Base-by-base conservation (phyloP, 2,329 filamentous ascomycete species). In the Microsporum canis region DNA sequence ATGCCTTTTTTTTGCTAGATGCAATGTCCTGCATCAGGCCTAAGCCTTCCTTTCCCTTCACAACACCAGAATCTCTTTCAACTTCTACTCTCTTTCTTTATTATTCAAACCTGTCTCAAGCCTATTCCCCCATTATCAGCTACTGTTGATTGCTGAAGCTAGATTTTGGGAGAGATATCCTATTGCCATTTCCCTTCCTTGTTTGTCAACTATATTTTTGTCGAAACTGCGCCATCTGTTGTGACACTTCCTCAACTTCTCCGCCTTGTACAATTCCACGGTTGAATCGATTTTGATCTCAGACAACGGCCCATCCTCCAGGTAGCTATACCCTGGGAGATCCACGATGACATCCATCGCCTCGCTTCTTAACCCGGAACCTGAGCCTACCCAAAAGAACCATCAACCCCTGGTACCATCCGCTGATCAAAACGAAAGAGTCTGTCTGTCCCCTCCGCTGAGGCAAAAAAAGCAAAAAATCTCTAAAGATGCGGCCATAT, bases 331-430 rank as follows among this genome's bases (percentile, higher is more conserved):
- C 1, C 23, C 23, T 31, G 36, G 27, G 10, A 36, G 55, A 57
- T 29, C 27, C 27, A 57, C 63, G 63, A 88, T 88, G 85, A 72
- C 86, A 63, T 84, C 85, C 56, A 78, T 88, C 65, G 78, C 82
- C 41, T 85, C 83, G 65, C 79, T 88, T 68, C 81, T 88, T 70
- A 88, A 88, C 70, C 85, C 85, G 66, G 72, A 78, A 58, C 77
- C 80, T 64, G 70, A 78, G 61, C 55, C 59, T 12, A 57, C 57
- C 55, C 73, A 75, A 65, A 69, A 72, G 67, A 65, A 63, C 64
- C 67, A 63, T 45, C 67, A 70, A 66, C 71, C 68, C 53, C 70
- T 66, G 59, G 77, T 71, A 70, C 72, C 68, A 17, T 66, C 73
- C 71, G 71, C 74, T 69, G 69, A 75, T 72, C 65, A 75, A 73